Conservation (phyloP, 225 moss, liverwort and hornwort species). For the Physcomitrellopsis africana region DNA sequence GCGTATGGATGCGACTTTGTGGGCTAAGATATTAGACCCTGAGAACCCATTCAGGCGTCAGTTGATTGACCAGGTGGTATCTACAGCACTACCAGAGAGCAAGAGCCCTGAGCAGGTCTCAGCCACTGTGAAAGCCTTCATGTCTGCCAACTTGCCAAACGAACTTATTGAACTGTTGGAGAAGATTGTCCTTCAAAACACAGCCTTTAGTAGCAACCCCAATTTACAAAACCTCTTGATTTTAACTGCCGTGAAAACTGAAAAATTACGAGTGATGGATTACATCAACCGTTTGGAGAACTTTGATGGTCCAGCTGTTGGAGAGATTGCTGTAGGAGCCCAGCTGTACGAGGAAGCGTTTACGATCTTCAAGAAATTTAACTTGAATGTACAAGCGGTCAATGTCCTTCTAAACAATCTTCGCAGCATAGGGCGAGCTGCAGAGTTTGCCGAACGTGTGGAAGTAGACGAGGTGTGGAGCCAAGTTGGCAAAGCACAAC, state of each 20-base stretch:
- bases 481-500: conserved; percentile 80
- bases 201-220: conserved; percentile 90
- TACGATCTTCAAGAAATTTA: conserved; percentile 80
- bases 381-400: conserved; percentile 88
- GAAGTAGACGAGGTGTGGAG: conserved; percentile 94
- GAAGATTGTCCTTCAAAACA: conserved; percentile 87
- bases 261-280: conserved; percentile 85
- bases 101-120: conserved; percentile 94
- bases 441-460: conserved; percentile 85
- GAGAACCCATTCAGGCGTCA: conserved; percentile 81
- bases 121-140: conserved; percentile 96
- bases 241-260: conserved; percentile 87
- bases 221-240: conserved; percentile 91
- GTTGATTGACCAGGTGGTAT: conserved; percentile 94
- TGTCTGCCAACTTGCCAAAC: conserved; percentile 88
- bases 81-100: conserved; percentile 93
- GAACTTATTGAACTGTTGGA: conserved; percentile 94
- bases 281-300: conserved; percentile 87
- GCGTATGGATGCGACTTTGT: conserved; percentile 83
- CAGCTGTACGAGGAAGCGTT: conserved; percentile 94
- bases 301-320: conserved; percentile 91
- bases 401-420: conserved; percentile 86
- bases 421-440: conserved; percentile 67
- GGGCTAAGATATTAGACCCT: conserved; percentile 84
- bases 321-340: conserved; percentile 84